Conservation (phyloP, 1,139 yeast species). For the Candida tunisiensis region DNA sequence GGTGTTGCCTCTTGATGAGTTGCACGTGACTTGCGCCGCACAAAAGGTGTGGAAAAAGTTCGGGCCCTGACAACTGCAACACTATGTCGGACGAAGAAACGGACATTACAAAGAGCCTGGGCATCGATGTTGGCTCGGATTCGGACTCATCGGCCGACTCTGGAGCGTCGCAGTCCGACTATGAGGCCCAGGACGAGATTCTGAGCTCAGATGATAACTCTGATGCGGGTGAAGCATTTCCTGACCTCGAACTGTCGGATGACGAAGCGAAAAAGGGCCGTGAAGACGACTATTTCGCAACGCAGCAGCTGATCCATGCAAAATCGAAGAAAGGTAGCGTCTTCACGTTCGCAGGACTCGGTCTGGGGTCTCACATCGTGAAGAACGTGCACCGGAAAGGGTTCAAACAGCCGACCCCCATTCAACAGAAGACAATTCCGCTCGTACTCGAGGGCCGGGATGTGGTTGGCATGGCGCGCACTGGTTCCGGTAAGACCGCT, state of each 20-base stretch:
- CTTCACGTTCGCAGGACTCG: constrained; percentile 87
- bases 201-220: constrained; percentile 16
- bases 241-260: constrained; percentile 25
- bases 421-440: constrained; percentile 91
- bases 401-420: constrained; percentile 90
- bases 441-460: constrained; percentile 74
- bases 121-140: too few species aligned
- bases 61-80: too few species aligned
- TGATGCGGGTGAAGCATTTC: constrained; percentile 17
- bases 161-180: too few species aligned
- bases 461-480: constrained; percentile 98
- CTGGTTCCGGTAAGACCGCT: constrained; percentile 98
- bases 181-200: constrained; percentile 1
- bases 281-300: constrained; percentile 30
- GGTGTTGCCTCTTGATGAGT: too few species aligned
- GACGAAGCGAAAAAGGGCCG: constrained; percentile 37
- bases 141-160: too few species aligned
- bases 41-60: too few species aligned
- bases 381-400: constrained; percentile 71
- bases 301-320: constrained; percentile 23
- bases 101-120: too few species aligned
- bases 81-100: too few species aligned
- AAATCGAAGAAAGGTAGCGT: constrained; percentile 32
- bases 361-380: constrained; percentile 57
- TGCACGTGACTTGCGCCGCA: too few species aligned